Base-by-base conservation (phyloP, 164 flowering plant genomes). In the Euptelea pleiosperma region DNA sequence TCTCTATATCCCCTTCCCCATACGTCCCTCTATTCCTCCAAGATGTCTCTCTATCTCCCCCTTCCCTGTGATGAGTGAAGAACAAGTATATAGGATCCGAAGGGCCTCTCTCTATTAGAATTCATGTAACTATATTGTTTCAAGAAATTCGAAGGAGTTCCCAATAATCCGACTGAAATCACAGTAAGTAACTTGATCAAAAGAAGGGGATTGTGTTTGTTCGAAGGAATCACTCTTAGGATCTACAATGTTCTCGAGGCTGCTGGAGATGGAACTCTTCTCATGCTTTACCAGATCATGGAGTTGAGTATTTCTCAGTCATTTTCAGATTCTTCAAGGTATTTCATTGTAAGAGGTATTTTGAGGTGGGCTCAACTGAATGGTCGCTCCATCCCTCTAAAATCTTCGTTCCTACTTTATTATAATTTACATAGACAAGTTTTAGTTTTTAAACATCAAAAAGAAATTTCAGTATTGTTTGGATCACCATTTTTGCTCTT, bases 51-150 rank as follows among this genome's bases (percentile, higher is more conserved):
- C n/a, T n/a, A n/a, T n/a, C n/a, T n/a, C n/a, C n/a, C n/a, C n/a
- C n/a, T n/a, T n/a, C n/a, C n/a, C n/a, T n/a, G n/a, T n/a, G n/a
- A n/a, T n/a, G n/a, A n/a, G n/a, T n/a, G n/a, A n/a, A n/a, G n/a
- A n/a, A n/a, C n/a, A n/a, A n/a, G n/a, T n/a, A n/a, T n/a, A 82
- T 82, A 83, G 87, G 87, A 43, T 82, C 87, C 6, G 87, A 80
- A 66, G 82, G 78, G 51, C 75, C 83, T 29, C 62, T 58, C 25
- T 55, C 69, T 9, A 70, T 78, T 2, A 77, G 55, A 11, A 58
- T 82, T 44, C 77, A 82, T 58, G 73, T 82, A 11, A 80, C 83
- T 51, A 85, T 84, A 51, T n/a, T n/a, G n/a, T n/a, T 82, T 82
- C 57, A 80, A 75, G 71, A 82, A 78, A 51, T 82, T 82, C 31